A percentile compares a stretch with the other conserved stretches of the same genome.
Evolutionary conservation across 2,329 filamentous ascomycete genomes (phyloP).

Genomic region (Drechslera avenae): DNA sequence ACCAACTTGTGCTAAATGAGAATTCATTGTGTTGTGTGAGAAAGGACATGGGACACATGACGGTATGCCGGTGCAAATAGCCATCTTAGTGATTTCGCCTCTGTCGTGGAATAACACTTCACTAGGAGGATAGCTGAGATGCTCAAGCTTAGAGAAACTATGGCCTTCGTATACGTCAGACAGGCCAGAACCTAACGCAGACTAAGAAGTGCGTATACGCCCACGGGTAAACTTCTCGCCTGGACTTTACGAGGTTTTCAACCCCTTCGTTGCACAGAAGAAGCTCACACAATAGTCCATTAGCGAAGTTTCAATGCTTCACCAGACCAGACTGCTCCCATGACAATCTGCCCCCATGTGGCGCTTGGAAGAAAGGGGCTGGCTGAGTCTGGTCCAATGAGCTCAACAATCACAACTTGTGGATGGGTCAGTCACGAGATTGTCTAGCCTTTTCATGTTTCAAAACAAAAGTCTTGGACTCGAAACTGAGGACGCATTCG

Average conservation of each 20-base stretch:
- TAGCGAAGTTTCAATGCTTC: background rate
- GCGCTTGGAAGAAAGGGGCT: too few species aligned
- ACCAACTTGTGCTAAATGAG: too few species aligned
- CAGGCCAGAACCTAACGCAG: background rate
- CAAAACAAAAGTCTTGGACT: constrained; percentile 2
- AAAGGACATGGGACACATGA: too few species aligned
- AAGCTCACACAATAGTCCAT: background rate
- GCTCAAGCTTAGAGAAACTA: background rate
- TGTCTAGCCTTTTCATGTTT: background rate
- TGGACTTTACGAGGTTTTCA: background rate
- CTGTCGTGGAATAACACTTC: too few species aligned
- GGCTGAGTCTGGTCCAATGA: constrained; percentile 1
- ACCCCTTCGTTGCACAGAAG: background rate
- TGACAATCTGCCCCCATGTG: background rate
- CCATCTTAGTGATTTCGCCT: too few species aligned
- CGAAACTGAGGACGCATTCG: constrained; percentile 1
- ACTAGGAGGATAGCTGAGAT: background rate
- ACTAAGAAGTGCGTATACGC: background rate
- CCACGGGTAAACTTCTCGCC: background rate
- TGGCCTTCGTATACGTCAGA: background rate
- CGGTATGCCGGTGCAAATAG: too few species aligned
- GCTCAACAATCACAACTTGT: background rate
- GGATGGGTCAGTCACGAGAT: background rate
- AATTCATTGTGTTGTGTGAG: too few species aligned
- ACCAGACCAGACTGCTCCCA: background rate